Evolutionary conservation across 345 rosid species (phyloP).

Genomic region (Rhodomyrtus tomentosa): DNA sequence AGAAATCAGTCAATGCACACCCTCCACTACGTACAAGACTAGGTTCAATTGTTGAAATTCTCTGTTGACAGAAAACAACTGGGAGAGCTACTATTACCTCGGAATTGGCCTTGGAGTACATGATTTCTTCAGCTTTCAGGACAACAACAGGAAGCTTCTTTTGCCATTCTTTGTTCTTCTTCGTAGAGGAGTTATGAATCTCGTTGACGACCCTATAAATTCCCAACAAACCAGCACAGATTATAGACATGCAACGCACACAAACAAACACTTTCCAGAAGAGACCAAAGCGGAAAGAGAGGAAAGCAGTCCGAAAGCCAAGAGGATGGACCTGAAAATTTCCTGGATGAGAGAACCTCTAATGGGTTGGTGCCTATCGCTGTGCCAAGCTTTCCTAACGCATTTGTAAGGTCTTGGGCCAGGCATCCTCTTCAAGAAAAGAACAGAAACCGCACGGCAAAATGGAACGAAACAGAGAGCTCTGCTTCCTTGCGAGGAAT

Average conservation of each 20-base stretch:
- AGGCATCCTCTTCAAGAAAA: conserved; percentile 38
- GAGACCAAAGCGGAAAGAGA: not conserved
- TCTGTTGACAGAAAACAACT: not conserved
- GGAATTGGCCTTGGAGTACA: conserved; percentile 71
- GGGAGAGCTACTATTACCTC: conserved; percentile 20
- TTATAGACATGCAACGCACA: not conserved
- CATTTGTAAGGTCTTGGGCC: conserved; percentile 70
- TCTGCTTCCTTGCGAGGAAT: not conserved
- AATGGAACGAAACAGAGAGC: not conserved
- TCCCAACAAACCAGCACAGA: not conserved
- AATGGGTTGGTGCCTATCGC: conserved; percentile 70
- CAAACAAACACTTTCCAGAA: not conserved
- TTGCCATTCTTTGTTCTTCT: conserved; percentile 73
- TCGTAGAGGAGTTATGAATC: conserved; percentile 37
- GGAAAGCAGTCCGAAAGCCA: not conserved
- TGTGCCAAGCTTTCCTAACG: conserved; percentile 68
- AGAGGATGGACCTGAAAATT: conserved; percentile 37
- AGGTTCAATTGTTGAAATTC: not conserved
- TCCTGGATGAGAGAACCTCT: conserved; percentile 67
- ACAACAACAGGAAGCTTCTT: conserved; percentile 68
- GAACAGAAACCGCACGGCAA: not conserved
- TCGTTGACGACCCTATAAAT: conserved; percentile 41
- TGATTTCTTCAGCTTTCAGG: conserved; percentile 57
- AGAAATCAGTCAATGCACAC: not conserved
- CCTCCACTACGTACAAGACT: not conserved